A percentile compares a stretch with the other conserved stretches of the same genome.
phyloP scores from a whole-genome alignment of 768 basidiomycete species.

The Fibroporia radiculosa region DNA sequence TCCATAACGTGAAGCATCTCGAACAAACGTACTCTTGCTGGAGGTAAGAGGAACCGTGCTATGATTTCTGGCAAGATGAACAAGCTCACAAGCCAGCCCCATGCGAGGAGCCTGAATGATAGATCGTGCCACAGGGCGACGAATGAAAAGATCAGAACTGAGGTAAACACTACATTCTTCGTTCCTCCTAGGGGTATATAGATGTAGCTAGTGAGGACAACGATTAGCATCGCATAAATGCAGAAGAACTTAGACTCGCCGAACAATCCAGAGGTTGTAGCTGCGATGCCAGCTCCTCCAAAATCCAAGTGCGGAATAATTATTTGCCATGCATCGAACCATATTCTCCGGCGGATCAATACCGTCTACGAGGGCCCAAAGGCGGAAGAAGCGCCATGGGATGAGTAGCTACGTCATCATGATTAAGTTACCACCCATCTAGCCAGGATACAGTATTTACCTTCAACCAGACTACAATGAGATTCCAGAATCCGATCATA shows the following conservation, averaged over 20 bases:
- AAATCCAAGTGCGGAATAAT: conserved; percentile 88
- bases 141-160: conserved; percentile 83
- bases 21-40: conserved; percentile 46
- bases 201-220: conserved; percentile 58
- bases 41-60: conserved; percentile 52
- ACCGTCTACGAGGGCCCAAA: conserved; percentile 85
- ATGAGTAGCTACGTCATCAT: conserved; percentile 60
- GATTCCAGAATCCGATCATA: conserved; percentile 96
- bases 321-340: conserved; percentile 98
- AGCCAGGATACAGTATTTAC: conserved; percentile 20
- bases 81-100: conserved; percentile 93
- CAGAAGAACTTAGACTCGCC: conserved; percentile 36
- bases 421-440: neutral
- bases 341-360: conserved; percentile 97
- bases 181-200: conserved; percentile 88
- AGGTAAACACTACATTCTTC: conserved; percentile 49
- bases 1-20: neutral
- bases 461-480: conserved; percentile 95
- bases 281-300: conserved; percentile 97
- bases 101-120: conserved; percentile 77
- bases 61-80: conserved; percentile 85
- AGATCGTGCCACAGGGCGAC: conserved; percentile 98
- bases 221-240: neutral
- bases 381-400: conserved; percentile 94
- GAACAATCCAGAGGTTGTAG: conserved; percentile 91